phyloP scores from a whole-genome alignment of 2,329 filamentous ascomycete genomes.

The Neophaeococcomyces aloes region DNA sequence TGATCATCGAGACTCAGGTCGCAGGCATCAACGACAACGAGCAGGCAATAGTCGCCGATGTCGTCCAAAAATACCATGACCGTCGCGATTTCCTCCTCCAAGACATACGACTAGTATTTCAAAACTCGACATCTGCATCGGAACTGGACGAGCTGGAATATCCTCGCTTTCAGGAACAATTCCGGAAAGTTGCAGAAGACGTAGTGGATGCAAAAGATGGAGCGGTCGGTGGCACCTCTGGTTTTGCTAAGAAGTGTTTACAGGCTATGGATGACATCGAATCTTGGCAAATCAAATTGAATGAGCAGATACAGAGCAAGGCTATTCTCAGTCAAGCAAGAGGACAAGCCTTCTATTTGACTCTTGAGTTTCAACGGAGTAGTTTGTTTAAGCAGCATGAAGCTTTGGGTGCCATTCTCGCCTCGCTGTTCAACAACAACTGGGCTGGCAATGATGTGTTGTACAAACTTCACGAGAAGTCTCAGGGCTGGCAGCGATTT shows the following conservation, averaged over 20 bases:
- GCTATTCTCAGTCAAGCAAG: conserved; percentile 60
- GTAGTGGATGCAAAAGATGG: conserved; percentile 49
- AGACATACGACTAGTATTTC: conserved; percentile 68
- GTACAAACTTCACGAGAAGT: conserved; percentile 53
- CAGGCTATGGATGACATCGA: conserved; percentile 66
- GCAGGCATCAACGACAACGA: conserved; percentile 52
- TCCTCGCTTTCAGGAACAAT: conserved; percentile 31
- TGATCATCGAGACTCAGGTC: conserved; percentile 60
- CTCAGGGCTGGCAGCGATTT: conserved; percentile 59
- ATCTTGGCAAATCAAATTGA: conserved; percentile 62
- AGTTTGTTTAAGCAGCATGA: conserved; percentile 87
- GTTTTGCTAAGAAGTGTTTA: conserved; percentile 65
- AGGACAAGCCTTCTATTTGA: conserved; percentile 58
- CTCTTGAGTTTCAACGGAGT: conserved; percentile 66
- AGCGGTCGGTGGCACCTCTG: conserved; percentile 41
- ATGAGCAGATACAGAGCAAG: conserved; percentile 64
- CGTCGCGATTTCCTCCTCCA: conserved; percentile 74
- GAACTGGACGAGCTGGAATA: too few relatives aligned
- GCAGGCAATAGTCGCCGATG: conserved; percentile 63
- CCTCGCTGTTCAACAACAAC: conserved; percentile 64
- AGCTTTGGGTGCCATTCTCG: conserved; percentile 67
- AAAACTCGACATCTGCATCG: too few relatives aligned
- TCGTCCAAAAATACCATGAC: conserved; percentile 79
- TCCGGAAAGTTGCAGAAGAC: conserved; percentile 45
- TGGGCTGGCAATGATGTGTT: conserved; percentile 65